Percentiles rank a stretch among this genome's conserved stretches.
Conservation (phyloP, 148 eudicot species). For the Drosera capensis region DNA sequence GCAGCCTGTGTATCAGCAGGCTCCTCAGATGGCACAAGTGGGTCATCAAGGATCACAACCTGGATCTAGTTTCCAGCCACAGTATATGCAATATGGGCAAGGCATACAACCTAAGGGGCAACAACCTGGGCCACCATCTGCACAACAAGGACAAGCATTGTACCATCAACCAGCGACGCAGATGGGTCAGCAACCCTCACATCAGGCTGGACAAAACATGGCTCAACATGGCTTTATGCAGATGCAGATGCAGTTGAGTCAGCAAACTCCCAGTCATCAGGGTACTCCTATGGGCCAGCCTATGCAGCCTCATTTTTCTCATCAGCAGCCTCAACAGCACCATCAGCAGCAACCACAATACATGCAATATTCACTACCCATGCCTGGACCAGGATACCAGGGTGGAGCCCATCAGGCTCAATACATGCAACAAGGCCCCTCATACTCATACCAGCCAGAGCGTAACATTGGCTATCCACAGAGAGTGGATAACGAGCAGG, state of each 20-base stretch:
- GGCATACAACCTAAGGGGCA: constrained; percentile 26
- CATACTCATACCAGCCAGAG: constrained; percentile 42
- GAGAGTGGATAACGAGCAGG: constrained; percentile 48
- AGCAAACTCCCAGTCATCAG: constrained; percentile 26
- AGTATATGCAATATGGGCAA: constrained; percentile 17
- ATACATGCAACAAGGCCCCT: constrained; percentile 38
- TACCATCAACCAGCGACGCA: constrained; percentile 31
- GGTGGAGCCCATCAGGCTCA: constrained; percentile 34
- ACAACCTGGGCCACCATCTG: constrained; percentile 19
- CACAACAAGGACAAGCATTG: constrained; percentile 30
- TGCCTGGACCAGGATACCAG: constrained; percentile 38
- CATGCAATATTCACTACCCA: constrained; percentile 35
- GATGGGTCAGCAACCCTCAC: constrained; percentile 13
- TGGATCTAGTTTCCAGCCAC: constrained; percentile 16
- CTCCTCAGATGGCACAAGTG: constrained; percentile 13
- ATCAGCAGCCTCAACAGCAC: constrained; percentile 26
- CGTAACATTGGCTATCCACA: constrained; percentile 24
- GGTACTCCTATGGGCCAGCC: constrained; percentile 34
- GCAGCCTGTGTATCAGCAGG: constrained; percentile 19
- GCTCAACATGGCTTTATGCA: constrained; percentile 32
- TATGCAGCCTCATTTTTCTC: constrained; percentile 17
- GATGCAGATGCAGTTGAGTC: constrained; percentile 29
- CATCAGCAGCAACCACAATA: constrained; percentile 47
- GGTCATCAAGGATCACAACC: constrained; percentile 41
- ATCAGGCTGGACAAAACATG: constrained; percentile 20